These are phyloP conservation scores for Epichloe festucae DNA, from an alignment of 2,329 filamentous ascomycete genomes.

Conservation along the genomic window DNA sequence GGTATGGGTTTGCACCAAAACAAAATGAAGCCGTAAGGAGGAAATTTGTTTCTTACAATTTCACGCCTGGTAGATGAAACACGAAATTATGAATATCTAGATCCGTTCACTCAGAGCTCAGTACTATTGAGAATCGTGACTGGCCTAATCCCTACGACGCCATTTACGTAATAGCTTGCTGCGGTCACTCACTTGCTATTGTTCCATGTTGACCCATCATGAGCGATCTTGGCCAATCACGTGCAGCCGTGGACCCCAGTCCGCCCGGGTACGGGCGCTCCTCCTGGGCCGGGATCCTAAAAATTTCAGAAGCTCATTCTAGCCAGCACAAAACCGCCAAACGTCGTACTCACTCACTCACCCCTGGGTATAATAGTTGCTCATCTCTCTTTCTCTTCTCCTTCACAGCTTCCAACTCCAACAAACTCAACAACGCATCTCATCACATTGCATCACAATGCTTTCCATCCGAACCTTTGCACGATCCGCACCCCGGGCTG, in stretches of 20 bases:
- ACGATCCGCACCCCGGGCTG: constrained; percentile 52
- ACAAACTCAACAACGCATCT: neutral
- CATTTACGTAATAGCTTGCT: neutral
- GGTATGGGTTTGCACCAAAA: too few species aligned
- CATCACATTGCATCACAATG: constrained; percentile 36
- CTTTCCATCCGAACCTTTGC: constrained; percentile 53
- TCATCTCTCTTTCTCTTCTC: constrained; percentile 2
- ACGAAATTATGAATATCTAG: neutral
- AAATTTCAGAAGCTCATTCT: neutral
- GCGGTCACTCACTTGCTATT: neutral
- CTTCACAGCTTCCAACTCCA: constrained; percentile 5
- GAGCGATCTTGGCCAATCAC: neutral
- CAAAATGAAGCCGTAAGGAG: neutral
- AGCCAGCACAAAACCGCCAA: neutral
- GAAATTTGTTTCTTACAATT: neutral
- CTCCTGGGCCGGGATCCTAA: neutral
- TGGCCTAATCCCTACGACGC: neutral
- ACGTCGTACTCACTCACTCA: neutral
- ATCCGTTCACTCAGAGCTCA: neutral
- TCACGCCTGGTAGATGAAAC: neutral
- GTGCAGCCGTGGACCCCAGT: neutral
- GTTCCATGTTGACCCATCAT: neutral
- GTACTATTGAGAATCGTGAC: neutral
- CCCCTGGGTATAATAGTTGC: neutral
- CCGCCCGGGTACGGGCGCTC: too few species aligned